Base-by-base conservation (phyloP, 805 yeast genomes). In the Cyberlindnera euphorbiae region DNA sequence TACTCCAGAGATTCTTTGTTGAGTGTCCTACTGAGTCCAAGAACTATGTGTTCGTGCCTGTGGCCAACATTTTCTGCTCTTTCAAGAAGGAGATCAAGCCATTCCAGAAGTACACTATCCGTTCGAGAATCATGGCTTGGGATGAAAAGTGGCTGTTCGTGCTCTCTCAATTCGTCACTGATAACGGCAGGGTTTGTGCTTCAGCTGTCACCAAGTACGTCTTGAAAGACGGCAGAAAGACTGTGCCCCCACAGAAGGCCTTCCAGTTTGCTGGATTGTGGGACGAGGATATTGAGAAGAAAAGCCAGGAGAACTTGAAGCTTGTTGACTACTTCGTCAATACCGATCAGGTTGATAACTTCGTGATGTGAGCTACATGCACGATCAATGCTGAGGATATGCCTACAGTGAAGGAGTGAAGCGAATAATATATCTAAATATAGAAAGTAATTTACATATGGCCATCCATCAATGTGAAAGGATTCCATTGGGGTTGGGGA, bases 131-230 rank as follows among this genome's bases (percentile, higher is more conserved):
- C 14, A 55, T 83, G 6, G 81, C 90, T 7, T 88, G 96, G 95
- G 93, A 85, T 60, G 67, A 73, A 23, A 89, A 88, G 58, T 87
- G 96, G 96, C 50, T 89, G 11, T 88, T 77, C 53, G 71, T 85
- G 10, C 45, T 82, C 17, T 74, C 82, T 28, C 70, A 75, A 49
- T 86, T 87, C 52, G 71, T 69, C 10, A 63, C 30, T 28, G 61
- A 58, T 10, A 53, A 46, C 6, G 56, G 55, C 10, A 49, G 56
- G 25, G 56, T 60, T 6, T 71, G 77, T 49, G 77, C 87, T 1
- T 62, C 77, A 15, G 76, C 82, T 2, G 55, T 87, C 17, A 81
- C 95, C 8, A 86, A 82, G 57, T 82, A 87, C 47, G 95, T 89
- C 3, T 71, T 88, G 53, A 89, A 88, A 62, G 69, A 75, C 43